Evolutionary conservation across 2,329 filamentous ascomycete genomes (phyloP), one percentile per base, ranked within the genome.

Genomic region (Stachybotrys chartarum): DNA sequence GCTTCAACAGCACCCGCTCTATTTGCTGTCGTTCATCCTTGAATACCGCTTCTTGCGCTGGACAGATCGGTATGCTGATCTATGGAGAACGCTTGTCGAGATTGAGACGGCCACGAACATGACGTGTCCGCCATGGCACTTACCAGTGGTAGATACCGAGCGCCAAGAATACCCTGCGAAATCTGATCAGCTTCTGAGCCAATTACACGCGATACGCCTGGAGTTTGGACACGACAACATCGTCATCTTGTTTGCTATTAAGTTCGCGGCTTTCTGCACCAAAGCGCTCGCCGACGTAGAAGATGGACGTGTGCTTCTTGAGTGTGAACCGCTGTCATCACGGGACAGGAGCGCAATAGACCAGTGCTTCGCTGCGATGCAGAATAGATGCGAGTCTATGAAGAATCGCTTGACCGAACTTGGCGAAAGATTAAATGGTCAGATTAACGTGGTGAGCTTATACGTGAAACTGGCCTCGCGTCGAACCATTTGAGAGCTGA

Each of bases 381-480:
- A 47, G 18, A 18, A 30, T 4, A 32, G 52, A 17, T 53, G 42
- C 44, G 54, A 54, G 10, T 50, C 48, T 4, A 52, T 56, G 49
- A 32, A 47, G 44, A 30, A 54, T 24, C 24, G 51, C 18, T 11
- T 56, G 5, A 18, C 35, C 7, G 49, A 54, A n/a, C 31, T 58
- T 10, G 48, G 18, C 11, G 44, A 51, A 17, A 32, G 56, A 12
- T 35, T 57, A 18, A 30, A 35, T 1, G 48, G 52, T 4, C 52
- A 56, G 24, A 58, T 58, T 18, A 56, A 58, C 24, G 54, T 56
- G 52, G 56, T 58, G 32, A 6, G 49, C 32, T 31, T 8, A 50
- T 18, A 3, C 7, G 6, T 2, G 24, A 24, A 24, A 24, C 24
- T 24, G 24, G 24, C 24, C 45, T 12, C 7, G 7, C 2, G 6